These are phyloP conservation scores for Leonotis leonurus DNA, from an alignment of 257 asterid species.

Conservation along the genomic window DNA sequence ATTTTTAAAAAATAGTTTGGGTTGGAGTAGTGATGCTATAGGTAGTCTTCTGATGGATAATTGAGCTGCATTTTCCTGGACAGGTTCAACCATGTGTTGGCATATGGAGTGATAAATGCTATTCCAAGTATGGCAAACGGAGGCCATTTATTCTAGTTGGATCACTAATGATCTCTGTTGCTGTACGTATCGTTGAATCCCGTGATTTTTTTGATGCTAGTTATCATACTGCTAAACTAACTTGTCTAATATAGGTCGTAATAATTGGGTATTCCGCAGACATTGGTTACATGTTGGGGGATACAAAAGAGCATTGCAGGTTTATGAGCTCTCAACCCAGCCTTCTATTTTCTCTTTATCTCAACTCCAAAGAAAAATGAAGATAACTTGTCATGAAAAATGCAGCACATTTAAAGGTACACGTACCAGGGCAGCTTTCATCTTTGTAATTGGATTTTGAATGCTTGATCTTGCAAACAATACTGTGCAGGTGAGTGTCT, in stretches of 20 bases:
- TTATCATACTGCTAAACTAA: constrained; percentile 32
- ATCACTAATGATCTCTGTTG: constrained; percentile 70
- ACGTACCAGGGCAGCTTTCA: constrained; percentile 89
- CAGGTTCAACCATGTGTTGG: constrained; percentile 99
- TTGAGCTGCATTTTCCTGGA: constrained; percentile 12
- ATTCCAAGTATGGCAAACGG: constrained; percentile 87
- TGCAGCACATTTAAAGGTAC: constrained; percentile 97
- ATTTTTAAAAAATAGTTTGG: background rate
- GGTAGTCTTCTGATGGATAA: background rate
- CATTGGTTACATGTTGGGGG: constrained; percentile 94
- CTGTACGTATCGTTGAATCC: constrained; percentile 50
- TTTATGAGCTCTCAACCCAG: constrained; percentile 25
- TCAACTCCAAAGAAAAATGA: constrained; percentile 6
- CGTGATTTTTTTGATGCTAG: constrained; percentile 1
- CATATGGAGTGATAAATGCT: constrained; percentile 92
- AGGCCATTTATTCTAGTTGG: constrained; percentile 84
- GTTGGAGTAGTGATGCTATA: background rate
- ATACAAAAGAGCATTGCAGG: constrained; percentile 99
- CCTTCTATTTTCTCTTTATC: constrained; percentile 12
- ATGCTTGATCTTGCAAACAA: constrained; percentile 99
- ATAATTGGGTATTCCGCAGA: constrained; percentile 96
- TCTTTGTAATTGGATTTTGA: constrained; percentile 94
- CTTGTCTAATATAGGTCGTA: constrained; percentile 62
- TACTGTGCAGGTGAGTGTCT: constrained; percentile 85
- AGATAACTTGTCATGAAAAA: constrained; percentile 25